Evolutionary conservation across 495 filamentous ascomycete genomes (phyloP), one percentile per base, ranked within the genome.

Genomic region (Elaphomyces granulatus): DNA sequence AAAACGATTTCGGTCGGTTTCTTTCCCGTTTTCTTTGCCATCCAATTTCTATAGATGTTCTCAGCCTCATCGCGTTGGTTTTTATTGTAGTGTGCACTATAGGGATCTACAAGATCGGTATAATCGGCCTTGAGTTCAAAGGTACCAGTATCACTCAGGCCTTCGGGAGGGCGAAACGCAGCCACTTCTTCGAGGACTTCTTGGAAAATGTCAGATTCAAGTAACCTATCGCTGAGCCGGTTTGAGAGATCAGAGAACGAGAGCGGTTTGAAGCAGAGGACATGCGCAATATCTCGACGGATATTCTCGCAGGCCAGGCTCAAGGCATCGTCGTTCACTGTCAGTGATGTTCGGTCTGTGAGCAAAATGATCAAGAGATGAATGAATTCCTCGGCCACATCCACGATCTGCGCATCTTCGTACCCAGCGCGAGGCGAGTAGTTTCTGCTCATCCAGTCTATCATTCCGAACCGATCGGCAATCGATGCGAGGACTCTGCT

Each of bases 41-140:
- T 74, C 70, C 83, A 80, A 37, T 78, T 79, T 41, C 76, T 81
- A 58, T 87, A 94, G 14, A 83, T 80, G 40, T 68, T 79, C 61
- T 99, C 90, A 0, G 87, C 83, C 53, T 99, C 90, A 49, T 99
- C 90, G 18, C 90, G 80, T 56, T 96, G 92, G 54, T 96, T 96
- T 57, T 94, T 92, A 45, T 75, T 87, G 60, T 90, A 99, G 47
- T 95, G 83, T 10, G 86, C 79, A 48, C 84, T 84, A 52, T 95
- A 99, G 3, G 90, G 90, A 55, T 99, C 90, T 20, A 96, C 74
- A 18, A 92, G 70, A 39, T 82, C 80, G 19, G 93, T 68, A 45
- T 78, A 85, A 40, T 94, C 71, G 0, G 78, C 72, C 58, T 88
- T 94, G 32, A 99, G 66, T 52, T 93, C 86, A 49, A 99, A 96